Evolutionary conservation across 345 rosid species (phyloP), one percentile per base, ranked within the genome.

Genomic region (Cardamine occulta): DNA sequence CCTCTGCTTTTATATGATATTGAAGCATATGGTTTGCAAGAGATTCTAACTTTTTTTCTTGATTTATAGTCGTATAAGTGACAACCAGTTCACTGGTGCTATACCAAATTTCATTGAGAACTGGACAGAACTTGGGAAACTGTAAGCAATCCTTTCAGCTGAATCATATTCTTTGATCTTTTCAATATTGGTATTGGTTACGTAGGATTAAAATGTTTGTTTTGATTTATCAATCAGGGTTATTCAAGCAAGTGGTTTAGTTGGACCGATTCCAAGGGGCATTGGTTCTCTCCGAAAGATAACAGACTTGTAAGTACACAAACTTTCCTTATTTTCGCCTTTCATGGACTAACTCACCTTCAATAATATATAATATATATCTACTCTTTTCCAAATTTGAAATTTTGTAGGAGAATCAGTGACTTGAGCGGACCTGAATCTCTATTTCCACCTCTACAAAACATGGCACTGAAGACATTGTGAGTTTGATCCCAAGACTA

Each of bases 61-160:
- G 45, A 14, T 10, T 19, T 81, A 29, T 65, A 86, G 92, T 14
- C 81, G 86, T 64, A 69, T 88, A 8, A 52, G 85, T 32, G 92
- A 88, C 65, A 88, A 85, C 67, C 61, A 65, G 2, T 88, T 89
- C 71, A 82, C 49, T 0, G 90, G 90, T 9, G 12, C 51, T 13
- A 86, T 90, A 53, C 96, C 96, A 0, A 18, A 76, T 71, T 82
- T 85, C 74, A 83, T 90, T 32, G 74, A 80, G 61, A 90, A 88
- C 39, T 88, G 85, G 93, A 83, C 79, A 57, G 23, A 39, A 8
- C 82, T 90, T 5, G 6, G 0, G 0, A 85, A 31, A 76, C 15
- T 90, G 96, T 90, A 79, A 84, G 89, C 34, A 35, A 34, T 61
- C n/a, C 15, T 52, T 65, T 17, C 34, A 15, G 26, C 23, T 4